Conservation (phyloP, 192 early-diverging fungal species). For the Diversispora epigaea region DNA sequence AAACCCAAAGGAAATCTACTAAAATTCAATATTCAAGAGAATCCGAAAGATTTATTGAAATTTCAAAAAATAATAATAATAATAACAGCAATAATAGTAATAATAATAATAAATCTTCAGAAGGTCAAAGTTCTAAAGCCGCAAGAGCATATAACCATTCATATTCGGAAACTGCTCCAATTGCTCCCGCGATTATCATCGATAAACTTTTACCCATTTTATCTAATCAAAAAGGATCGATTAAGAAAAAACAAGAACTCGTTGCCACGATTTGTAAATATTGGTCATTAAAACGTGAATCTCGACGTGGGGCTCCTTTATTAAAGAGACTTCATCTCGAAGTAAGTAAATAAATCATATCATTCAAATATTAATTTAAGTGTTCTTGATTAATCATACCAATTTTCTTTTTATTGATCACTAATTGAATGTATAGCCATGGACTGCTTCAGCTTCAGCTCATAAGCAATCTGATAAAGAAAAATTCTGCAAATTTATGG, state of each 20-base stretch:
- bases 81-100: background rate
- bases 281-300: constrained; percentile 92
- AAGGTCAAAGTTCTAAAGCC: constrained; percentile 42
- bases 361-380: background rate
- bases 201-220: constrained; percentile 49
- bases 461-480: constrained; percentile 78
- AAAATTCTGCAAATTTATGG: constrained; percentile 64
- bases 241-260: constrained; percentile 54
- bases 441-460: constrained; percentile 82
- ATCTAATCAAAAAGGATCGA: constrained; percentile 37
- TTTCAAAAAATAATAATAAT: too few species aligned
- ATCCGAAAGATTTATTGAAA: background rate
- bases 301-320: constrained; percentile 88
- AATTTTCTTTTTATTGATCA: background rate
- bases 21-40: background rate
- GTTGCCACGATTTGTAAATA: constrained; percentile 78
- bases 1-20: background rate
- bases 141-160: constrained; percentile 62
- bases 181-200: constrained; percentile 65
- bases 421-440: constrained; percentile 57
- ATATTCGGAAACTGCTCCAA: constrained; percentile 58
- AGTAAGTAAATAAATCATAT: constrained; percentile 41
- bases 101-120: background rate
- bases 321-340: constrained; percentile 95
- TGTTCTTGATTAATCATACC: background rate